Evolutionary conservation across 805 yeast species (phyloP), one percentile per base, ranked within the genome.

Genomic region (Ogataea kodamae): DNA sequence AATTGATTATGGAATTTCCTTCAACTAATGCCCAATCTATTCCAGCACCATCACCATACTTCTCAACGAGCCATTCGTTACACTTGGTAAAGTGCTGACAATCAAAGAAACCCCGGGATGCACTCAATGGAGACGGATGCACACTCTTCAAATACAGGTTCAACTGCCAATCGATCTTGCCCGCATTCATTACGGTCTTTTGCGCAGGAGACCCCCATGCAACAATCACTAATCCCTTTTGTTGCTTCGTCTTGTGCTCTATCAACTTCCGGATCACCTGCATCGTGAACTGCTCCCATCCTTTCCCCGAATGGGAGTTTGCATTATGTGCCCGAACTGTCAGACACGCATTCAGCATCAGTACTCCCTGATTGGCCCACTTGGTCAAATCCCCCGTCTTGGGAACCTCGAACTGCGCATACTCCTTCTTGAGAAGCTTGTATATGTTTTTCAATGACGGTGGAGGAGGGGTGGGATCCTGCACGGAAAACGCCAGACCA

Each of bases 111-210:
- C 92, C 96, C 25, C 94, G 64, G 12, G 81, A 70, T 0, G 98
- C 98, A 42, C 95, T 83, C 30, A 92, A 62, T 1, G 99, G 99
- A 17, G 95, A 83, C 1, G 99, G 99, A 59, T 92, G 99, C 0
- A 88, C 97, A 0, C 87, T 69, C 42, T 71, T 72, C 17, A 92
- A 60, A 0, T 85, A 74, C 25, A 71, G 49, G 37, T 77, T 69
- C 22, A 64, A 57, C 3, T 57, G 35, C 33, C 48, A 35, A 25
- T 60, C 50, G 30, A 57, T 17, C 36, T 50, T 28, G 23, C 54
- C 48, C 43, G 60, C 41, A 45, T 47, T 44, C 29, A 48, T 34
- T 2, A 61, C 54, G 30, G 67, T 54, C 20, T 55, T 64, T 31
- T 64, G 70, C 2, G 73, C 72, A 2, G 70, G 68, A 3, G 62